Evolutionary conservation across 257 asterid genomes (phyloP).

Genomic region (Nicotiana otophora): DNA sequence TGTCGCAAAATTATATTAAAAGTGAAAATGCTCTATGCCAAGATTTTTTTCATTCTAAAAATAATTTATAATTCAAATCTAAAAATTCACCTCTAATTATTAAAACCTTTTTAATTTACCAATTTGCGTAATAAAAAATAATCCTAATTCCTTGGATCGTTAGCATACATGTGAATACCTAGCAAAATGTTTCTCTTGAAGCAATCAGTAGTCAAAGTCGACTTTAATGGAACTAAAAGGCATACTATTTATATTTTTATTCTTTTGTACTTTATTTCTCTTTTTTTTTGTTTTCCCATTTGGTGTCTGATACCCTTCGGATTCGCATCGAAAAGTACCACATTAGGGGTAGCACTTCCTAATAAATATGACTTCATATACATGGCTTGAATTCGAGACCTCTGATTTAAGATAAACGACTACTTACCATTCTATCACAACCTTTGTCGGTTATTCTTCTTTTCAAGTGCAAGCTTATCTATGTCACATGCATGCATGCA

Average conservation of each 20-base stretch:
- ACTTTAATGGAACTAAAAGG: neutral
- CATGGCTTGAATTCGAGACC: accelerated
- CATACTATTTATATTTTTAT: neutral
- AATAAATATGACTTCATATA: too few relatives aligned
- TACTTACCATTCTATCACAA: too few relatives aligned
- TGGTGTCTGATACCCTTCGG: too few relatives aligned
- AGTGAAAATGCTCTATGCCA: neutral
- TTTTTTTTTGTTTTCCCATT: too few relatives aligned
- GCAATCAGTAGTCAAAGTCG: neutral
- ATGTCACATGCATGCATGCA: neutral
- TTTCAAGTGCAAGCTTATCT: neutral
- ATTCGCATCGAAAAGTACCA: accelerated
- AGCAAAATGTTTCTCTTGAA: neutral
- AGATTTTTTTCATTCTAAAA: neutral
- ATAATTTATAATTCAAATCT: neutral
- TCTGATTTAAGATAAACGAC: too few relatives aligned
- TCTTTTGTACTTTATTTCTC: neutral
- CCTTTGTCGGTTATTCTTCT: neutral
- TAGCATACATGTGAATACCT: neutral
- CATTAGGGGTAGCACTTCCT: accelerated
- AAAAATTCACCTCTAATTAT: neutral
- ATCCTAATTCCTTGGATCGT: neutral
- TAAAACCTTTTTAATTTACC: neutral
- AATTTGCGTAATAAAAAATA: neutral
- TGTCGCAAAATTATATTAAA: too few relatives aligned